A percentile compares a stretch with the other conserved stretches of the same genome.
These are phyloP conservation scores for Houttuynia cordata DNA, from an alignment of 164 flowering plant genomes.

Conservation along the genomic window DNA sequence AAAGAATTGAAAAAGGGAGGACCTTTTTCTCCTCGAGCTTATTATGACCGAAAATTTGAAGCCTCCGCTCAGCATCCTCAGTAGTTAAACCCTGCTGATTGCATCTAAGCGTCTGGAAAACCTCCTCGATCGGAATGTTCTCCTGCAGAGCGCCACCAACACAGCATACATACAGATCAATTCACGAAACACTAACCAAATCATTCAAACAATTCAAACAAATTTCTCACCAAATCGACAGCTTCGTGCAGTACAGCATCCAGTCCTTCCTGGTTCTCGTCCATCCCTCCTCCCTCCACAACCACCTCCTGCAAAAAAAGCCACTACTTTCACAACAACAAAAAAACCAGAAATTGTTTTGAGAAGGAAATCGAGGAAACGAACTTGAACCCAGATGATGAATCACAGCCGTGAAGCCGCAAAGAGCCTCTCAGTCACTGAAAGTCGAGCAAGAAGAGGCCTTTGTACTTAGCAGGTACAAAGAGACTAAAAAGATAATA, in stretches of 20 bases:
- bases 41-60: constrained; percentile 52
- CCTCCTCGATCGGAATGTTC: constrained; percentile 72
- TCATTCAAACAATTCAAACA: constrained; percentile 6
- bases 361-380: background rate
- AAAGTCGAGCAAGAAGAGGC: too few species aligned
- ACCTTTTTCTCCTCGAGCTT: constrained; percentile 82
- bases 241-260: constrained; percentile 66
- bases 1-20: background rate
- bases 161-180: background rate
- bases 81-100: constrained; percentile 43
- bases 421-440: too few species aligned
- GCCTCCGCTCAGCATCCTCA: constrained; percentile 48
- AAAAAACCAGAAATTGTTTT: background rate
- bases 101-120: constrained; percentile 62
- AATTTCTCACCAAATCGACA: constrained; percentile 47
- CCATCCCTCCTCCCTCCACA: constrained; percentile 24
- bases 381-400: background rate
- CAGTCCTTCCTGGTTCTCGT: constrained; percentile 25
- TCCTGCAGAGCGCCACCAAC: constrained; percentile 33
- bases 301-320: background rate
- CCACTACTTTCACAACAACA: background rate
- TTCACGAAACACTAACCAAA: background rate
- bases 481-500: too few species aligned
- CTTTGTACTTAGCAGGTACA: too few species aligned
- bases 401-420: background rate